Evolutionary conservation across 1,139 yeast species (phyloP).

Genomic region (Pichia sp.): DNA sequence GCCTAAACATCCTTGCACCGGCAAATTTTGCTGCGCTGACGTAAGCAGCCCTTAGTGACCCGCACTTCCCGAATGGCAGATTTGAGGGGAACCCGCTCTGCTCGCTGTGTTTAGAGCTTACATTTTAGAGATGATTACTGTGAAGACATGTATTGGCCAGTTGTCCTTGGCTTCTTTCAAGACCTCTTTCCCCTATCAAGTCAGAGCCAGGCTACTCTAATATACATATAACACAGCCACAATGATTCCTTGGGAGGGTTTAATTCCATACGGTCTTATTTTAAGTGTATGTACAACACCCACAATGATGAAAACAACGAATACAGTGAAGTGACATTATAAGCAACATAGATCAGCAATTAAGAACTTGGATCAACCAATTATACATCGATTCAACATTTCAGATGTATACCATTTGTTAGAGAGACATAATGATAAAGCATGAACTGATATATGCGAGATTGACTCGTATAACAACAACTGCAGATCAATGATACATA

Average conservation of each 20-base stretch:
- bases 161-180: neutral
- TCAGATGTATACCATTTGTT: no score
- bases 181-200: neutral
- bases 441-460: no score
- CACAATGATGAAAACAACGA: neutral
- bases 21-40: no score
- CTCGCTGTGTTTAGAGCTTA: no score
- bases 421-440: no score
- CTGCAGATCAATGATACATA: no score
- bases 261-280: slow-evolving; percentile 66
- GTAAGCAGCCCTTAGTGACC: neutral
- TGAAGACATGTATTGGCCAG: neutral
- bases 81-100: slow-evolving; percentile 2
- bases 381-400: no score
- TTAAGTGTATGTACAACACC: slow-evolving; percentile 41
- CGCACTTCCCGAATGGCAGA: neutral
- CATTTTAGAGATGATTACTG: neutral
- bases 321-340: neutral
- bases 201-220: slow-evolving; percentile 1
- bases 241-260: slow-evolving; percentile 74
- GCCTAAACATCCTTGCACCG: no score
- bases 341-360: neutral
- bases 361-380: no score
- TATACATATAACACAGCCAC: slow-evolving; percentile 7
- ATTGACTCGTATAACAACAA: no score